Base-by-base conservation (phyloP, 768 basidiomycete genomes). In the Inosperma sp. region DNA sequence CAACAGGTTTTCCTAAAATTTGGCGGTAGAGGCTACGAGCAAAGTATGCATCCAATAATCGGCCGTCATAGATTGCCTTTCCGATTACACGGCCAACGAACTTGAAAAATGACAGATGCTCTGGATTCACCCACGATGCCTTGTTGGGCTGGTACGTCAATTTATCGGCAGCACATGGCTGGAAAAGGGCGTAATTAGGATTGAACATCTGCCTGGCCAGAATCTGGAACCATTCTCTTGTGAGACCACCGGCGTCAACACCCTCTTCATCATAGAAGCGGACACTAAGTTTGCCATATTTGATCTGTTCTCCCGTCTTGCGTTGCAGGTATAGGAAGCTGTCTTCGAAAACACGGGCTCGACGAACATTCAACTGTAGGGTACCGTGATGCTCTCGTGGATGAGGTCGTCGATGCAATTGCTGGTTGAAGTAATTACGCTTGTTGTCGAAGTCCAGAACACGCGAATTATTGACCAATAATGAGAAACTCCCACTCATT, bases 391-490 rank as follows among this genome's bases (percentile, higher is more conserved):
- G 89, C 60, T 93, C 89, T 33, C 93, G 81, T 10, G 75, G 72
- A 58, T 86, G 81, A 14, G 84, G 84, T 7, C 91, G 83, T 36
- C 86, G 83, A 63, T 93, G 93, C 7, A 96, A 76, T 64, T 94
- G 92, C 65, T 95, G 93, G 35, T 79, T 84, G 72, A 93, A 93
- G 70, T 92, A 94, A 62, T 94, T 95, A 29, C 96, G 83, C 73
- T 99, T 99, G 82, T 98, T 98, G 75, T 98, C 96, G 64, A 98
- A 98, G 74, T 98, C 96, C 49, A 99, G 80, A 19, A 98, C 93
- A 25, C 92, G 84, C 40, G 96, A 86, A 61, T 99, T 99, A 70
- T 94, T 85, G 39, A 99, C 88, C 56, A 99, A 76, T 1, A 99
- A 77, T 13, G 94, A 93, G 77, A 99, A 99, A 1, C 95, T 97